Base-by-base conservation (phyloP, 179 eudicot genomes). In the Patellifolia procumbens region DNA sequence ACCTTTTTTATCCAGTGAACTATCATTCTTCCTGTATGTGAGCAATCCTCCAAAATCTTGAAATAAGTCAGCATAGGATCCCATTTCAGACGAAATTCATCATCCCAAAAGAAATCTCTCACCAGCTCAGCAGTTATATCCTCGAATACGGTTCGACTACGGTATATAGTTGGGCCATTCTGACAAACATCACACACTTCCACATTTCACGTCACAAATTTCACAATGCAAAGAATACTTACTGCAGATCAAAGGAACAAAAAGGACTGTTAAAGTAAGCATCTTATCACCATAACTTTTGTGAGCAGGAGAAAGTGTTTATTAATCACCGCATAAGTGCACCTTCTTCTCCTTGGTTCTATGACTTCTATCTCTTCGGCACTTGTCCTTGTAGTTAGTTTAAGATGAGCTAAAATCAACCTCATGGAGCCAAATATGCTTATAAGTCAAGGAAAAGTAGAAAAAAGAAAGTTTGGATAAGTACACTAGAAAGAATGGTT, bases 61-160 rank as follows among this genome's bases (percentile, higher is more conserved):
- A 87, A 85, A 76, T 90, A 82, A 5, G 82, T 83, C 77, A 94
- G 97, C 98, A 94, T 94, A 75, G 88, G 92, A 76, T 94, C 98
- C 98, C 98, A 94, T 81, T 89, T 92, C 42, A 90, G 89, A 32
- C 98, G 93, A 67, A 88, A 91, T 78, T 94, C 97, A 74, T 94
- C 98, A 78, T 94, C 98, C 98, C 97, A 94, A 74, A 94, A 94
- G 71, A 92, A 94, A 87, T 94, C 98, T 85, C 97, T 92, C 78
- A 94, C 97, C 79, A 90, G 74, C 83, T 94, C 98, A 15, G 95
- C 84, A 79, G 91, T 82, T 74, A 91, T 87, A 84, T 94, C 97
- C 81, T 92, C 97, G 73, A 94, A 92, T 65, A 94, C 85, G 49
- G 98, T 94, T 88, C 83, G 90, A 83, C 94, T 94, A 29, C 91